Evolutionary conservation across 495 filamentous ascomycete species (phyloP).

Genomic region (Margaritispora aquatica): DNA sequence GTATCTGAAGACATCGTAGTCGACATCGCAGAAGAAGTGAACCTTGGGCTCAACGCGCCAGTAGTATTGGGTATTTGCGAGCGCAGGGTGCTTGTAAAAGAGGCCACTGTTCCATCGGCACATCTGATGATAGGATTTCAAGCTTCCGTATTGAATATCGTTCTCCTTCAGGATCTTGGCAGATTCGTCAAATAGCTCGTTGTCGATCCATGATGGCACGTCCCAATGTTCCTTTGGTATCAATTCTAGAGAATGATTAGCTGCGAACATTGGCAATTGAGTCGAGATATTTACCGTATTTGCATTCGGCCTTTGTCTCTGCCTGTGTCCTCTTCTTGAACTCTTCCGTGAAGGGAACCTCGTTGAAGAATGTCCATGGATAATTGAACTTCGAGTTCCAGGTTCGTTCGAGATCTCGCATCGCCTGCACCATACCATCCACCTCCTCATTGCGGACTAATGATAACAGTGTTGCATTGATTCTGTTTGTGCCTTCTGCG

Average conservation of each 20-base stretch:
- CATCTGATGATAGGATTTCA: conserved; percentile 96
- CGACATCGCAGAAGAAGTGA: conserved; percentile 97
- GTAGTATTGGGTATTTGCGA: conserved; percentile 80
- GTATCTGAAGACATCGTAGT: conserved; percentile 98
- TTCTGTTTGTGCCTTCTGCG: conserved; percentile 67
- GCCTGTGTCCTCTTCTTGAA: conserved; percentile 78
- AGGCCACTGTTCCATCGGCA: conserved; percentile 98
- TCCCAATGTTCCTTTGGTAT: conserved; percentile 96
- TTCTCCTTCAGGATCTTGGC: conserved; percentile 76
- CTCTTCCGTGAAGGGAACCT: conserved; percentile 82
- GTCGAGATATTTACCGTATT: conserved; percentile 58
- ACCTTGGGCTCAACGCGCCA: conserved; percentile 99
- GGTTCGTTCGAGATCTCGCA: conserved; percentile 85
- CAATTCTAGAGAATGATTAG: conserved; percentile 45
- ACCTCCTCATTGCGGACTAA: conserved; percentile 91
- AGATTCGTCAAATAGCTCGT: conserved; percentile 78
- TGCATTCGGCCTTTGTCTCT: conserved; percentile 75
- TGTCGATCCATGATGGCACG: conserved; percentile 85
- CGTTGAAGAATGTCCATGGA: conserved; percentile 99
- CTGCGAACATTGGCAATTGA: conserved; percentile 8
- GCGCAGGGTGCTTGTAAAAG: conserved; percentile 94
- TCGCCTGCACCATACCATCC: conserved; percentile 72
- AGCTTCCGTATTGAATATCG: conserved; percentile 80
- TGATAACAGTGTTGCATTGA: conserved; percentile 89
- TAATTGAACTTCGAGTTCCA: conserved; percentile 99